These are phyloP conservation scores for Fusarium oligoseptatum DNA, from an alignment of 2,329 filamentous ascomycete species.

Conservation along the genomic window DNA sequence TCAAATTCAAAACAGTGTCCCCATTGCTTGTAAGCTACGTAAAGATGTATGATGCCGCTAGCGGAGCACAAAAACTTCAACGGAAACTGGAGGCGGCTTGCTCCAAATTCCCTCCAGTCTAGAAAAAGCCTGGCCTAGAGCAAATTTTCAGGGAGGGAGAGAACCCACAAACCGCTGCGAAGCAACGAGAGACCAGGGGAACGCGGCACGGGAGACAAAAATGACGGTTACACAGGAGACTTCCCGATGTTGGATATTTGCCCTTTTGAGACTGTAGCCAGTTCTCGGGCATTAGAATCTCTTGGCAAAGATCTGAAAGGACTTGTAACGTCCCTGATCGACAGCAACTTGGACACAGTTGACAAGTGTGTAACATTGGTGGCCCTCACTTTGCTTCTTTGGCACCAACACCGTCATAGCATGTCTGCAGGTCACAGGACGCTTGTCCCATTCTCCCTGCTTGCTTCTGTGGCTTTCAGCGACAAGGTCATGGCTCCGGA, in stretches of 20 bases:
- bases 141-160: slow-evolving; percentile 29
- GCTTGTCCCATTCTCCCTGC: slow-evolving; percentile 9
- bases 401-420: slow-evolving; percentile 24
- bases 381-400: slow-evolving; percentile 20
- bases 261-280: slow-evolving; percentile 7
- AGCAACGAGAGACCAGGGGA: slow-evolving; percentile 7
- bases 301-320: slow-evolving; percentile 40
- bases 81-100: slow-evolving; percentile 10
- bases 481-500: background rate
- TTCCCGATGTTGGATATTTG: slow-evolving; percentile 14
- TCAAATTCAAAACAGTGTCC: background rate
- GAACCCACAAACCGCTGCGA: slow-evolving; percentile 27
- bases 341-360: slow-evolving; percentile 26
- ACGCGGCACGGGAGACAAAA: background rate
- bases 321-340: slow-evolving; percentile 44
- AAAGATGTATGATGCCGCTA: slow-evolving; percentile 28
- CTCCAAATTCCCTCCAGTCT: slow-evolving; percentile 10
- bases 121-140: slow-evolving; percentile 32
- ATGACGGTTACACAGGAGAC: slow-evolving; percentile 15
- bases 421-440: slow-evolving; percentile 28
- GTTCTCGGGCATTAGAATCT: slow-evolving; percentile 39
- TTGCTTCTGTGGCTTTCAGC: slow-evolving; percentile 23
- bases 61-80: slow-evolving; percentile 11
- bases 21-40: slow-evolving; percentile 16
- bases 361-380: background rate